Evolutionary conservation across 176 grass and related monocot genomes (phyloP).

Genomic region (Ananas comosus): DNA sequence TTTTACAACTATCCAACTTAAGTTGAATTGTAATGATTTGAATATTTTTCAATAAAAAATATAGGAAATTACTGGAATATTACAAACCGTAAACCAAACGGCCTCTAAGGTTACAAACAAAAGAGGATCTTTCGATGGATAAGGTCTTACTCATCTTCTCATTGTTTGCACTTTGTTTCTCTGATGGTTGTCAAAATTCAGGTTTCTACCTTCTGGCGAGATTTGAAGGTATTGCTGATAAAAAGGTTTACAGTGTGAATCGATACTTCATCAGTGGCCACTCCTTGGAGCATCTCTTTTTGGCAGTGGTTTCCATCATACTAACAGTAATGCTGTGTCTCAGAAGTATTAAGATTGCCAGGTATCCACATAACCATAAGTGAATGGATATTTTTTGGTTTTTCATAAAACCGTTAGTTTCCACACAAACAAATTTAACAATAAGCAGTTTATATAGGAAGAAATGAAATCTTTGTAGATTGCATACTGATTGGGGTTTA

Average conservation of each 20-base stretch:
- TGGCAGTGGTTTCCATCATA: constrained; percentile 71
- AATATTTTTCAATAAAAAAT: too few species aligned
- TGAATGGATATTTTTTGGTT: background rate
- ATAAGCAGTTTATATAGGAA: background rate
- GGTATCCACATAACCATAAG: constrained; percentile 38
- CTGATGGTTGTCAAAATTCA: constrained; percentile 25
- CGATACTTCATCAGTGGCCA: constrained; percentile 86
- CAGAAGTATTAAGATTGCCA: constrained; percentile 87
- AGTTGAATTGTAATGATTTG: too few species aligned
- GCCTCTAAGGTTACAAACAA: background rate
- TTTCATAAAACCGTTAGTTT: background rate
- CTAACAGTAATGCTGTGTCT: constrained; percentile 81
- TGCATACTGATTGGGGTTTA: too few species aligned
- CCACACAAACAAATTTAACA: too few species aligned
- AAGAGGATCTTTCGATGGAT: background rate
- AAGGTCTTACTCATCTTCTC: background rate
- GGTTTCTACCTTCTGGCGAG: constrained; percentile 84
- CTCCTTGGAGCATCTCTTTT: constrained; percentile 91
- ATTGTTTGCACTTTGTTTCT: background rate
- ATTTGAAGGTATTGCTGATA: constrained; percentile 87
- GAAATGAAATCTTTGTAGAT: too few species aligned
- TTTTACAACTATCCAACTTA: too few species aligned
- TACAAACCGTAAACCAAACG: too few species aligned
- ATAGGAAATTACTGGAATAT: too few species aligned
- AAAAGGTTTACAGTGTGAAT: constrained; percentile 82